These are phyloP conservation scores for Musa balbisiana DNA, from an alignment of 202 grass and related monocot genomes.

Conservation along the genomic window DNA sequence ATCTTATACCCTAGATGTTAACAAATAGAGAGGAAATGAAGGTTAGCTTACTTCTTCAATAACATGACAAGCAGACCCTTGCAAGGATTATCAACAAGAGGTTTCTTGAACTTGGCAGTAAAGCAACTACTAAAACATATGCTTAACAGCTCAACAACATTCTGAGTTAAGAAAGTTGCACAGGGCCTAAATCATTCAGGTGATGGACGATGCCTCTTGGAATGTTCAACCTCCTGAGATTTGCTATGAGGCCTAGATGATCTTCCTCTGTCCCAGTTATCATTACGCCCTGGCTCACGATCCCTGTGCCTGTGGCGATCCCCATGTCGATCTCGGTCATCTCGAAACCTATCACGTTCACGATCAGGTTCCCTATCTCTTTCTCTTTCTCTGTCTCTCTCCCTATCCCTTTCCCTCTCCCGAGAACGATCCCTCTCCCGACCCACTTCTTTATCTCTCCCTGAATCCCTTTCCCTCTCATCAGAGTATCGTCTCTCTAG, in stretches of 20 bases:
- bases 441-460: background rate
- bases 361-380: background rate
- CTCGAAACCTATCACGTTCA: constrained; percentile 6
- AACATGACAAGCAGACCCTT: background rate
- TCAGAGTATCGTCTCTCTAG: constrained; percentile 1
- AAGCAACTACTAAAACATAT: background rate
- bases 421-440: background rate
- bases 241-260: background rate
- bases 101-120: background rate
- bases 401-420: background rate
- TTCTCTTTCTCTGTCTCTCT: constrained; percentile 1
- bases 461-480: background rate
- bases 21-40: background rate
- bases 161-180: background rate
- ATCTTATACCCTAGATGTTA: background rate
- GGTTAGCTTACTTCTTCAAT: background rate
- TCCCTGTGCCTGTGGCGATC: constrained; percentile 10
- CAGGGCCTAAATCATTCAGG: background rate
- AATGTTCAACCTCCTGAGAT: background rate
- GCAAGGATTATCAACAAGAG: background rate
- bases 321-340: constrained; percentile 1
- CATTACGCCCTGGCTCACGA: background rate
- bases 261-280: constrained; percentile 3
- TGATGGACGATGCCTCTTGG: background rate
- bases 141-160: background rate